Base-by-base conservation (phyloP, 1,284 basidiomycete genomes). In the Psilocybe mexicana region DNA sequence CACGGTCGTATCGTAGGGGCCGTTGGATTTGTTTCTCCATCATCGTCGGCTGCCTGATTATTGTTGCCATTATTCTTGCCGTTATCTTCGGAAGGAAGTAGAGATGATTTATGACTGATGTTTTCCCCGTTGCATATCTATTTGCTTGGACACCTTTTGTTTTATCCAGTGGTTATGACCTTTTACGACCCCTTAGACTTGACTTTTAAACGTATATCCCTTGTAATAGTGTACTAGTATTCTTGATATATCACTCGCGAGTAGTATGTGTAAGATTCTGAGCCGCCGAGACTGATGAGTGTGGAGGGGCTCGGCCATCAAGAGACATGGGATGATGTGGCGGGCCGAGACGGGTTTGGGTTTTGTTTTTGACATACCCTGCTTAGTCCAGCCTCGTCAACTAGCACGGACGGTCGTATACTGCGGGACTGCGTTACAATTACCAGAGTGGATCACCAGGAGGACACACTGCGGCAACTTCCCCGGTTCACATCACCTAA, bases 1-100 rank as follows among this genome's bases (percentile, higher is more conserved):
- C 73, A 24, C 66, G 92, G 86, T 23, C 76, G 79, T 57, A 79
- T 10, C 83, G 94, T 51, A 87, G 84, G 70, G 92, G 88, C 77
- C 84, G 88, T 65, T 90, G 87, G 87, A 88, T 88, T 74, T 93
- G 89, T 73, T 91, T 92, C 74, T 76, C 79, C 70, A 79, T 89
- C 63, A 69, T 79, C 65, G 58, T 85, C 60, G 66, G 80, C 63
- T 70, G 86, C 62, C 66, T 80, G 54, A 72, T 72, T 51, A 73
- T 83, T 60, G 61, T 86, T 57, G 82, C 76, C 8, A 72, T 86
- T 62, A 80, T 82, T 52, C 72, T 88, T 51, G 83, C 79, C n/a
- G 67, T 84, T 43, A 71, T 73, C 8, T 76, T 83, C 56, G 76
- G 75, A 14, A 62, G 50, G 64, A 68, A 58, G 45, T 67, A 65